These are phyloP conservation scores for Quercus lobata DNA, from an alignment of 331 rosid species.

Conservation along the genomic window DNA sequence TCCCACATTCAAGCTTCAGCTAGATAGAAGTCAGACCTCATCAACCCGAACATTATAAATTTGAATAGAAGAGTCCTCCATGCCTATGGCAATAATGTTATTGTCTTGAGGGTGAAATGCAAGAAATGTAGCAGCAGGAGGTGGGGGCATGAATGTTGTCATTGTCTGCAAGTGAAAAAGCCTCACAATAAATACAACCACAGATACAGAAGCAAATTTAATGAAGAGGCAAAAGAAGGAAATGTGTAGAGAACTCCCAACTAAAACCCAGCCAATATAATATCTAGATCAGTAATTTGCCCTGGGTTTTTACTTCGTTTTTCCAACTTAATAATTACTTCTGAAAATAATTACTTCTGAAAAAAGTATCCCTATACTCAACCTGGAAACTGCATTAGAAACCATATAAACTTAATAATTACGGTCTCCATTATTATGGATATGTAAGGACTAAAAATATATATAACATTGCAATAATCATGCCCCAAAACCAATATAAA, in stretches of 20 bases:
- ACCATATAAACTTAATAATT: too few species aligned
- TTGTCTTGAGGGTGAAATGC: conserved; percentile 99
- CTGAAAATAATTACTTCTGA: background rate
- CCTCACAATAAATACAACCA: conserved; percentile 15
- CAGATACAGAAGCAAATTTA: background rate
- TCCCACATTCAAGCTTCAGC: conserved; percentile 6
- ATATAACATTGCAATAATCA: background rate
- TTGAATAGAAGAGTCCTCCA: conserved; percentile 98
- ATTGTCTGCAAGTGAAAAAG: conserved; percentile 65
- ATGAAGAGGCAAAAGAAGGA: background rate
- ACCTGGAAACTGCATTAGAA: background rate
- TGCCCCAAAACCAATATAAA: background rate
- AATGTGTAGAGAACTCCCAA: background rate
- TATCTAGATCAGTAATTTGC: background rate
- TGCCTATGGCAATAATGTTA: conserved; percentile 97
- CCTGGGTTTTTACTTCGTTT: background rate
- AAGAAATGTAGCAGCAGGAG: conserved; percentile 97
- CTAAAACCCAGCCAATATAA: background rate
- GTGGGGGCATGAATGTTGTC: conserved; percentile 99
- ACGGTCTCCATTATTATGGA: too few species aligned
- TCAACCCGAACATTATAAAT: conserved; percentile 95
- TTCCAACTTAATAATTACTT: background rate
- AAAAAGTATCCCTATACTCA: background rate
- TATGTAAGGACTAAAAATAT: too few species aligned
- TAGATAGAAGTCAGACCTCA: conserved; percentile 52